Evolutionary conservation across 2,329 filamentous ascomycete genomes (phyloP).

Genomic region (Monosporascus cannonballus): DNA sequence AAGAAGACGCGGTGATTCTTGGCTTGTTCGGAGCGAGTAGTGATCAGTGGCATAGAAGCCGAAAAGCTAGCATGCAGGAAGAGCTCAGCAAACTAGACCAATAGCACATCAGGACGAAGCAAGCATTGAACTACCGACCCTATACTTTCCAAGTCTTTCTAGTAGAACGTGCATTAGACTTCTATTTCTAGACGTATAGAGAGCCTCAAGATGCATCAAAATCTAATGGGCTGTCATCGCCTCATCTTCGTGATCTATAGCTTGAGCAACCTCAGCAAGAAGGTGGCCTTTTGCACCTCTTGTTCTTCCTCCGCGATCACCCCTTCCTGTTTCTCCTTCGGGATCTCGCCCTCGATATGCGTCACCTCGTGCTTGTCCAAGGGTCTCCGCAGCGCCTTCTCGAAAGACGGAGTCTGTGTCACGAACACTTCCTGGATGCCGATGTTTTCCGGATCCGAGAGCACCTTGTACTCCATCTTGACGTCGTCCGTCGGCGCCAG

Average conservation of each 20-base stretch:
- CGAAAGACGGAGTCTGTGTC: conserved; percentile 61
- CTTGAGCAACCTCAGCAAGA: conserved; percentile 70
- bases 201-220: neutral
- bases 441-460: conserved; percentile 69
- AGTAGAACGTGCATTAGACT: neutral
- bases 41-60: no score
- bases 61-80: no score
- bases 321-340: conserved; percentile 42
- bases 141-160: neutral
- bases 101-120: neutral
- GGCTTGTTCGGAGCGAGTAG: no score
- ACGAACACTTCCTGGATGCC: conserved; percentile 66
- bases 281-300: conserved; percentile 76
- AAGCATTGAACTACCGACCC: neutral
- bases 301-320: conserved; percentile 79
- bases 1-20: conserved; percentile 35
- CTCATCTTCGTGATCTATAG: conserved; percentile 39
- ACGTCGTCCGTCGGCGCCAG: conserved; percentile 89
- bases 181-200: neutral
- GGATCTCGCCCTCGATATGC: conserved; percentile 51
- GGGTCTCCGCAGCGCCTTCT: conserved; percentile 71
- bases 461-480: conserved; percentile 83
- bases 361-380: conserved; percentile 64
- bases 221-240: neutral
- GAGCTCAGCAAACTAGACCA: neutral